phyloP scores from a whole-genome alignment of 192 early-diverging fungal species.

The Linnemannia elongata region DNA sequence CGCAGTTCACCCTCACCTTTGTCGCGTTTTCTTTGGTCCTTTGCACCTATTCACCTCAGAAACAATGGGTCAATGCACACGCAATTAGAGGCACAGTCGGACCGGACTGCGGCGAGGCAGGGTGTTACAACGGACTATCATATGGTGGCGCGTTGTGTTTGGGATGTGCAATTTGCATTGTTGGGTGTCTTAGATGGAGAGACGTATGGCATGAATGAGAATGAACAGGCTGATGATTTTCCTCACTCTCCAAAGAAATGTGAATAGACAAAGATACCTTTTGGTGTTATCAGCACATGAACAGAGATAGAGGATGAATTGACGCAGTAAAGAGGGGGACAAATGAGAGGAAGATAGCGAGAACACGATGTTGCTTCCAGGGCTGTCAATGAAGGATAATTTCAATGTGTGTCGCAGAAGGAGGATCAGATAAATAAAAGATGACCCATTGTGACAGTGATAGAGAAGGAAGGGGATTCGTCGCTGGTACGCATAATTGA shows the following conservation, averaged over 20 bases:
- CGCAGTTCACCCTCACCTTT: neutral
- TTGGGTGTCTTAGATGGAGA: conserved; percentile 11
- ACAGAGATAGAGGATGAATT: neutral
- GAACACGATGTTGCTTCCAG: neutral
- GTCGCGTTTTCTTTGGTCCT: neutral
- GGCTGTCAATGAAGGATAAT: neutral
- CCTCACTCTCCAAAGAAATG: too few relatives aligned
- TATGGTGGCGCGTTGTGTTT: neutral
- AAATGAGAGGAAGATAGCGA: neutral
- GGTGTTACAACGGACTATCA: neutral
- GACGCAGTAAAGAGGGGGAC: neutral
- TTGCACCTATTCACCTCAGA: neutral
- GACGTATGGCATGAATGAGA: too few relatives aligned
- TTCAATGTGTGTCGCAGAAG: too few relatives aligned
- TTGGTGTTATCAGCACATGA: too few relatives aligned
- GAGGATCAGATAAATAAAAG: neutral
- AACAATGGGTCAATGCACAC: neutral
- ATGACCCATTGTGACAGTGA: neutral
- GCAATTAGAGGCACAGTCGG: neutral
- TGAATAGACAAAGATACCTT: neutral
- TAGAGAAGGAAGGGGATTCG: neutral
- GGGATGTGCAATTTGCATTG: conserved; percentile 20
- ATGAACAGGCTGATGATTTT: too few relatives aligned
- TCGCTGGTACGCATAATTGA: too few relatives aligned
- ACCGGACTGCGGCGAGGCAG: neutral